Percentiles rank a stretch among this genome's conserved stretches.
Evolutionary conservation across 179 eudicot species (phyloP).

Genomic region (Camellia oleifera): DNA sequence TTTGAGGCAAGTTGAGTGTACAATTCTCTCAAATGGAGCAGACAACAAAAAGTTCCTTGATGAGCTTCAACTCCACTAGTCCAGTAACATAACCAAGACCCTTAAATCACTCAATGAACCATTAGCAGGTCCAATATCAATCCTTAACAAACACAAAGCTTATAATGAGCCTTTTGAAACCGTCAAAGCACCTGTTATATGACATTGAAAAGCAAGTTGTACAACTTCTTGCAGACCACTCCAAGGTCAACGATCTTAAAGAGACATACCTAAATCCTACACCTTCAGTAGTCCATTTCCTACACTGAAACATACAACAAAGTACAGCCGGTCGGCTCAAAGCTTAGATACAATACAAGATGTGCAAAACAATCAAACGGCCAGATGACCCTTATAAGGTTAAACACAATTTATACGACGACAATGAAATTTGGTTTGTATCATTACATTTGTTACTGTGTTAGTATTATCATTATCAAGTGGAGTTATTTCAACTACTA

Average conservation of each 20-base stretch:
- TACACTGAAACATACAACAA: neutral
- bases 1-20: neutral
- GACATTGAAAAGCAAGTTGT: neutral
- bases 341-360: neutral
- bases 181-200: neutral
- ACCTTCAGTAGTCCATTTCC: neutral
- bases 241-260: neutral
- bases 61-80: conserved; percentile 5
- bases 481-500: neutral
- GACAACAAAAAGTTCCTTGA: neutral
- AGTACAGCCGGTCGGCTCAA: too few species aligned
- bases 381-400: neutral
- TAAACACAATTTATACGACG: neutral
- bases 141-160: conserved; percentile 1
- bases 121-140: neutral
- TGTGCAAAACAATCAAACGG: neutral
- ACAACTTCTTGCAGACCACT: neutral
- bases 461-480: neutral
- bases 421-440: neutral
- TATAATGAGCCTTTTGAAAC: neutral
- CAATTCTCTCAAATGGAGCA: neutral
- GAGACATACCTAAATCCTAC: neutral
- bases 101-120: neutral
- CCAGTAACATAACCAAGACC: neutral
- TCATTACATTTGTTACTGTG: too few species aligned